Evolutionary conservation across 805 yeast genomes (phyloP).

Genomic region (Pichia pseudocactophila): DNA sequence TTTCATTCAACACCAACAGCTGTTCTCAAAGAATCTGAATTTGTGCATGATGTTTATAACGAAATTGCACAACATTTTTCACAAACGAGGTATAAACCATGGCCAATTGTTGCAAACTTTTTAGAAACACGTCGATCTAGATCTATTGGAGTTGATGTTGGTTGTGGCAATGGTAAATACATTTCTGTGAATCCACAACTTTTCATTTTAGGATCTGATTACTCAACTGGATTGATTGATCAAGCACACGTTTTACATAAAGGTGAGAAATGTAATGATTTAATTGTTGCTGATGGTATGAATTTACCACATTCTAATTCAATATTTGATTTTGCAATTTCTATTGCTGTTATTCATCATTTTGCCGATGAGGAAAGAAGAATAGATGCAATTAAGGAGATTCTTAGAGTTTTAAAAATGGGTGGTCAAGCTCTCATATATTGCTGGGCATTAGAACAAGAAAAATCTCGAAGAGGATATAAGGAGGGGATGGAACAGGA

Average conservation of each 20-base stretch:
- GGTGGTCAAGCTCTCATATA: conserved; percentile 74
- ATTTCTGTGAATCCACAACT: conserved; percentile 60
- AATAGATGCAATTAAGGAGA: conserved; percentile 61
- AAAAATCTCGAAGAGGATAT: conserved; percentile 79
- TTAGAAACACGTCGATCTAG: conserved; percentile 41
- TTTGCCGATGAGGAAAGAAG: conserved; percentile 81
- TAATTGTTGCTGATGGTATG: conserved; percentile 77
- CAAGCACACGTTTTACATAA: conserved; percentile 45
- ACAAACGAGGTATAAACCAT: conserved; percentile 88
- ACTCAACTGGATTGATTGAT: conserved; percentile 57
- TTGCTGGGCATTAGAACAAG: conserved; percentile 97
- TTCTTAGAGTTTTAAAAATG: conserved; percentile 42
- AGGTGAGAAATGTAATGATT: conserved; percentile 34
- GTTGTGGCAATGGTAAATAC: conserved; percentile 97
- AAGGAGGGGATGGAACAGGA: conserved; percentile 90
- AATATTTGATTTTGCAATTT: conserved; percentile 71
- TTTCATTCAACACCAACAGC: conserved; percentile 33
- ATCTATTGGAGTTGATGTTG: conserved; percentile 81
- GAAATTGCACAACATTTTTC: conserved; percentile 91
- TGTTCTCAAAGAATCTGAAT: conserved; percentile 54
- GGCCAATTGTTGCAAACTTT: conserved; percentile 88
- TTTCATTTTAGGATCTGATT: conserved; percentile 64
- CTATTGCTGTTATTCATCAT: conserved; percentile 94
- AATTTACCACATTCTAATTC: conserved; percentile 43
- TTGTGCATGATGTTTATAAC: conserved; percentile 89